Base-by-base conservation (phyloP, 1,139 yeast genomes). In the Suzukiozyma palmioleophila region DNA sequence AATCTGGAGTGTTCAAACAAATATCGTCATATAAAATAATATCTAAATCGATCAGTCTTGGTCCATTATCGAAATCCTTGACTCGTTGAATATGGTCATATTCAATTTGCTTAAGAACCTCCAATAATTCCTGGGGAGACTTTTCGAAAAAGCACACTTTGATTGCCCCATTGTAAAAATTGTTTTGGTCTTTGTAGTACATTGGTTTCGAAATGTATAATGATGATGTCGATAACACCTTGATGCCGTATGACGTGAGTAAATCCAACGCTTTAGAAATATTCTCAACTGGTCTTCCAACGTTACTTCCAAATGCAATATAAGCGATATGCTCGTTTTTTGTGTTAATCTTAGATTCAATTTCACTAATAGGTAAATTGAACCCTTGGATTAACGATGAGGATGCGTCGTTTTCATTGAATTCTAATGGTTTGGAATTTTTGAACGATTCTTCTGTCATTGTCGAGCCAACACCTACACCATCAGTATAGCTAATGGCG, bases 181-280 rank as follows among this genome's bases (percentile, higher is more conserved):
- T 82, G 2, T 80, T 74, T 62, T 92, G 99, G 44, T 89, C 87
- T 35, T 74, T 64, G 47, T 73, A 79, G 57, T 89, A 94, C 97
- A 92, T 92, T 34, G 99, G 97, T 48, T 83, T 87, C 16, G 96
- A 86, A 44, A 84, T 80, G 59, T 87, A 92, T 43, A 92, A 63
- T 1, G 95, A 78, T 0, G 97, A 89, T 0, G 94, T 78, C 2
- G 76, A 66, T 3, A 69, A 46, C 1, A 92, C 77, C 7, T 59
- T 51, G 22, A 84, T 70, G 1, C 66, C 74, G 11, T 49, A 62
- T 43, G 26, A 48, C 35, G 68, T 58, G 14, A 92, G 64, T 35
- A 73, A 66, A 0, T 62, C 60, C 15, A 88, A 59, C 0, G 96
- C 84, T n/a, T 52, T 49, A 11, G 63, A 51, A 35, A 92, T 83